Evolutionary conservation across 257 asterid species (phyloP), one percentile per base, ranked within the genome.

Genomic region (Nicotiana tabacum): DNA sequence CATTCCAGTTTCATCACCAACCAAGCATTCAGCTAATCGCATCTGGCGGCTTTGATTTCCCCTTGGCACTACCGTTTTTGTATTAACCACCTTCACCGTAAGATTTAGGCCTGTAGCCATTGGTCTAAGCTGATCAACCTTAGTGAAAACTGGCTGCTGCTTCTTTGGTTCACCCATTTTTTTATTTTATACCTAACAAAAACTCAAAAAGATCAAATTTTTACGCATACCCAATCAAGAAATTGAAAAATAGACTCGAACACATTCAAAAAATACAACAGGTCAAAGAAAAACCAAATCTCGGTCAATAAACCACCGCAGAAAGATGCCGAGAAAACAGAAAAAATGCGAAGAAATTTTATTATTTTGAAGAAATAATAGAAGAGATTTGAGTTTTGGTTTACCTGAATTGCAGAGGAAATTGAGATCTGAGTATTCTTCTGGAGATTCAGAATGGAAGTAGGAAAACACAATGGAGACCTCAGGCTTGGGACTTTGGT

Each of bases 71-170:
- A 89, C 58, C 39, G 65, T 61, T 62, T 89, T 89, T 1, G 87
- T 66, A 82, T 56, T 87, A n/a, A 86, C 74, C 8, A 89, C 87
- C 77, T 89, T 89, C 13, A 87, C 90, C 17, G 82, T 87, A 24
- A 87, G 84, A 51, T 86, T 89, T 35, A 89, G 83, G 39, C 91
- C 91, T 2, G 67, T 66, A 4, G 88, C 91, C 81, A 29, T 30
- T 3, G 98, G 98, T 17, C 93, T 91, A 78, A 94, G 95, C 88
- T 90, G 92, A 68, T 89, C 94, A 86, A 94, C 89, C 88, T 93
- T 93, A 60, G 85, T 81, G 84, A 93, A 94, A 85, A 92, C 94
- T 16, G 98, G 96, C 82, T 92, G 90, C 61, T 93, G 88, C 89
- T 87, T 90, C 86, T 87, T 92, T 58, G 91, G 87, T 84, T 94